Conservation (phyloP, 2,329 filamentous ascomycete genomes). For the Nothophaeocryptopus gaeumannii region DNA sequence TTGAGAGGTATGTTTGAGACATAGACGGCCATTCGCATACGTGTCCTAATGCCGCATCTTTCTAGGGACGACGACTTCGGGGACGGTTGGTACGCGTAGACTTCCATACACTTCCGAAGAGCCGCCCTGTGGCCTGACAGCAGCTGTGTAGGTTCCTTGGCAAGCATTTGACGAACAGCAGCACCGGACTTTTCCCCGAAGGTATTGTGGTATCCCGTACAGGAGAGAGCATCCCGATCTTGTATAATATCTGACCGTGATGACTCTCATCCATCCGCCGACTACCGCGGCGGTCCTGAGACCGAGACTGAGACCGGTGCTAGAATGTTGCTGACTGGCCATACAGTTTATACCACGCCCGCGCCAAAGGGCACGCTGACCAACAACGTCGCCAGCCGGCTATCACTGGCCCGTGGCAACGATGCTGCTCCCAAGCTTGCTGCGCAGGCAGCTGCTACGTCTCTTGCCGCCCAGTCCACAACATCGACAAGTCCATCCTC, state of each 20-base stretch:
- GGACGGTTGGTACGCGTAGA: slow-evolving; percentile 55
- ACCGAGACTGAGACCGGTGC: neutral
- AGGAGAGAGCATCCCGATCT: too few relatives aligned
- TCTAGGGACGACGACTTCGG: slow-evolving; percentile 74
- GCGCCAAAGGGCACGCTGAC: slow-evolving; percentile 36
- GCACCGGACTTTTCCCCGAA: slow-evolving; percentile 78
- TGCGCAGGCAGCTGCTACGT: slow-evolving; percentile 17
- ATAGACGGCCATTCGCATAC: neutral
- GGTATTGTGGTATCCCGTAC: slow-evolving; percentile 47
- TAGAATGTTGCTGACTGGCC: slow-evolving; percentile 15
- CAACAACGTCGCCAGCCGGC: slow-evolving; percentile 17
- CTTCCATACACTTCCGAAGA: slow-evolving; percentile 5
- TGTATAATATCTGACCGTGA: too few relatives aligned
- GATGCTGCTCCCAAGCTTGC: slow-evolving; percentile 16
- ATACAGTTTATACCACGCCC: slow-evolving; percentile 40
- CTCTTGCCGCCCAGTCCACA: slow-evolving; percentile 10
- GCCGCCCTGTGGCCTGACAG: slow-evolving; percentile 11
- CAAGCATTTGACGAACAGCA: slow-evolving; percentile 68
- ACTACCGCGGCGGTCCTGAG: too few relatives aligned
- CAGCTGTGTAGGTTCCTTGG: slow-evolving; percentile 65
- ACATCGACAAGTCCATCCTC: slow-evolving; percentile 4
- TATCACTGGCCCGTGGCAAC: slow-evolving; percentile 6
- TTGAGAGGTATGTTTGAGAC: slow-evolving; percentile 56
- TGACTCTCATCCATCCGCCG: too few relatives aligned
- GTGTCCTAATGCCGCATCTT: slow-evolving; percentile 4